Percentiles rank a stretch among this genome's conserved stretches.
phyloP scores from a whole-genome alignment of 768 basidiomycete genomes.

The Pholiota conissans region DNA sequence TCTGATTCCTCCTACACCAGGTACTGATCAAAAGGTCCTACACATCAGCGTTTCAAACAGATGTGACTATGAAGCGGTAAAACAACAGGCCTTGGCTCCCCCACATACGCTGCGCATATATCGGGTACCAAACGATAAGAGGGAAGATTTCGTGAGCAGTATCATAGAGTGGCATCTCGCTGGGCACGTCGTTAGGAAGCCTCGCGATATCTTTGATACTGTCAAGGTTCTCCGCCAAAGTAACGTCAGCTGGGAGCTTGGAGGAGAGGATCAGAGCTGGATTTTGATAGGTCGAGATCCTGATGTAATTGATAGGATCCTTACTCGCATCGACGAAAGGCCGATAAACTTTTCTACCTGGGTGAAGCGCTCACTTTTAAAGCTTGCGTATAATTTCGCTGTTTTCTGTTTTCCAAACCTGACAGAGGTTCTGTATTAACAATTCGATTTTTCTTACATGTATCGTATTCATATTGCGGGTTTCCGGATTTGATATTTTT shows the following conservation, averaged over 20 bases:
- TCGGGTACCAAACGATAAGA: slow-evolving; percentile 13
- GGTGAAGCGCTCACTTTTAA: not conserved
- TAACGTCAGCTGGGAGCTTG: slow-evolving; percentile 15
- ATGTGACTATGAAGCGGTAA: slow-evolving; percentile 10
- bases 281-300: slow-evolving; percentile 7
- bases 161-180: too few species aligned
- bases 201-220: slow-evolving; percentile 13
- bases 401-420: not conserved
- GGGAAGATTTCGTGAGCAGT: too few species aligned
- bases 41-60: slow-evolving; percentile 16
- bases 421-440: not conserved
- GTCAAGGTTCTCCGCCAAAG: slow-evolving; percentile 19
- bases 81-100: slow-evolving; percentile 7
- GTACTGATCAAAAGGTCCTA: slow-evolving; percentile 5
- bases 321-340: not conserved
- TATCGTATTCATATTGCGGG: too few species aligned
- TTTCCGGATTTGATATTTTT: too few species aligned
- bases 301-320: not conserved
- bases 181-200: slow-evolving; percentile 10
- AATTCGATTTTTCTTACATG: not conserved
- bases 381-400: not conserved
- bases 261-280: slow-evolving; percentile 14
- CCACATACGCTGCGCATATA: slow-evolving; percentile 19
- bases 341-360: not conserved
- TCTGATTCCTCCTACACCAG: slow-evolving; percentile 10